phyloP scores from a whole-genome alignment of 257 asterid species.

The Buddleja alternifolia region DNA sequence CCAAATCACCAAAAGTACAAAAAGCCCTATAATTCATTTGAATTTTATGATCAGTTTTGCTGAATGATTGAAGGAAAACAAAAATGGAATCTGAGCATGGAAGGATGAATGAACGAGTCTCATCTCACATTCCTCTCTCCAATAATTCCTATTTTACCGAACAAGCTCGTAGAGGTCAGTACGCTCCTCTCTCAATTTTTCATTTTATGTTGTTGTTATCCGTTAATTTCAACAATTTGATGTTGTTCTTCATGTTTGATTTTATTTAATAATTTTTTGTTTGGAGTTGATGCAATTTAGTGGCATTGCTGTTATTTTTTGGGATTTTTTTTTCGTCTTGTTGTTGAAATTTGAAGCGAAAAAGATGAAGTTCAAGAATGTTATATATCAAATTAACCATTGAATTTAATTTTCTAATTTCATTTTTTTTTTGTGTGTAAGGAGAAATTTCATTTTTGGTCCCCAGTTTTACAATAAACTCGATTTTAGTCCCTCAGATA shows the following conservation, averaged over 20 bases:
- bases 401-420: neutral
- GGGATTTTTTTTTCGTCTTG: too few relatives aligned
- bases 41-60: too few relatives aligned
- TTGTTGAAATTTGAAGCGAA: neutral
- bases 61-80: neutral
- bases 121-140: conserved; percentile 25
- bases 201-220: neutral
- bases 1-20: too few relatives aligned
- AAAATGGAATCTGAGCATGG: conserved; percentile 39
- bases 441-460: too few relatives aligned
- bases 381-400: neutral
- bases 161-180: conserved; percentile 42
- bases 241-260: neutral
- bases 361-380: neutral
- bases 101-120: conserved; percentile 24
- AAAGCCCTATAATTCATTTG: too few relatives aligned
- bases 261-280: neutral
- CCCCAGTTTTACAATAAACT: too few relatives aligned
- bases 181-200: neutral
- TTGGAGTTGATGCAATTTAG: neutral
- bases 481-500: too few relatives aligned
- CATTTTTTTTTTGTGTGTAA: neutral
- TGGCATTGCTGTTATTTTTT: conserved; percentile 14
- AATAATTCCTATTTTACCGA: conserved; percentile 21
- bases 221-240: neutral